These are phyloP conservation scores for Colletotrichum ledebouriae DNA, from an alignment of 2,329 filamentous ascomycete species.

Conservation along the genomic window DNA sequence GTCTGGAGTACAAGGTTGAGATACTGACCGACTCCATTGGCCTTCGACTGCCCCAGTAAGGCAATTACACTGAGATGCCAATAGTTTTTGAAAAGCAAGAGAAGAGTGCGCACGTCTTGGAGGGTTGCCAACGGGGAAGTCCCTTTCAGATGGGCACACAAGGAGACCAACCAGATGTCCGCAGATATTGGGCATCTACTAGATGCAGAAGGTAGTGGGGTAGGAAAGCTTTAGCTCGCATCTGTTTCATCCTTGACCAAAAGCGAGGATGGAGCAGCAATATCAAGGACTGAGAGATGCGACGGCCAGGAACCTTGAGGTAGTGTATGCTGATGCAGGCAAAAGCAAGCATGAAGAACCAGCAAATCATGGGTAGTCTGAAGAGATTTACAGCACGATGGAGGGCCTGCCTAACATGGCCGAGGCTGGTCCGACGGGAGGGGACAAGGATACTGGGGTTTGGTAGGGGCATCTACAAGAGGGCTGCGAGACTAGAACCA, in stretches of 20 bases:
- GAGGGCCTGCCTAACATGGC: slow-evolving; percentile 25
- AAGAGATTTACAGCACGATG: slow-evolving; percentile 28
- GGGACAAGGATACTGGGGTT: slow-evolving; percentile 33
- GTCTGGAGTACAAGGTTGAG: background rate
- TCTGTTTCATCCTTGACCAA: slow-evolving; percentile 17
- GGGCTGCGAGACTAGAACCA: slow-evolving; percentile 19
- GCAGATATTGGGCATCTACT: slow-evolving; percentile 23
- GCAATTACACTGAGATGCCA: background rate
- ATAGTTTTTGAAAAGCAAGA: background rate
- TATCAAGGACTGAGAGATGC: slow-evolving; percentile 12
- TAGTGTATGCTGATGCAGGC: slow-evolving; percentile 17
- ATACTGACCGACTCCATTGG: slow-evolving; percentile 41
- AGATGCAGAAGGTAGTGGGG: slow-evolving; percentile 25
- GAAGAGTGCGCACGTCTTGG: slow-evolving; percentile 1
- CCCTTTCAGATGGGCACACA: slow-evolving; percentile 1
- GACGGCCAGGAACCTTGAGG: slow-evolving; percentile 6
- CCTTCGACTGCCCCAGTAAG: background rate
- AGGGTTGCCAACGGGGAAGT: slow-evolving; percentile 1
- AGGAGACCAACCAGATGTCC: slow-evolving; percentile 13
- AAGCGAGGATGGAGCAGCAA: slow-evolving; percentile 20
- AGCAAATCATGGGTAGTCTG: slow-evolving; percentile 21
- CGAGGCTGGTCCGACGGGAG: slow-evolving; percentile 30
- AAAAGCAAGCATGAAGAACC: slow-evolving; percentile 34
- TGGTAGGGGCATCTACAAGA: slow-evolving; percentile 32
- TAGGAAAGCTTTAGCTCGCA: slow-evolving; percentile 24